Evolutionary conservation across 345 rosid genomes (phyloP).

Genomic region (Geranium rotundifolium): DNA sequence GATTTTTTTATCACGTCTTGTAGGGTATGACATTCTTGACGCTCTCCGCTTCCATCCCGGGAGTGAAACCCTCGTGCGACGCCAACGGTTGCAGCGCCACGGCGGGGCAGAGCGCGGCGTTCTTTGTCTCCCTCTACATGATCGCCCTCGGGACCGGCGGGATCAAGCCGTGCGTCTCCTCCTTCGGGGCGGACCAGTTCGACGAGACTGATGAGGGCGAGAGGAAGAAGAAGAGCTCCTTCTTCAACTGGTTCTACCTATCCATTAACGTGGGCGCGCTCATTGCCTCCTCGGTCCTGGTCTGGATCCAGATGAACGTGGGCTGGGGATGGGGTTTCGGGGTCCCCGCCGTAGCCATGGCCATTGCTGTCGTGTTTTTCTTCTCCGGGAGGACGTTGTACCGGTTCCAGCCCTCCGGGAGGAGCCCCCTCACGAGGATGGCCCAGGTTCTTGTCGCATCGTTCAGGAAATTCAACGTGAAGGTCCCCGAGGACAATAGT

Average conservation of each 20-base stretch:
- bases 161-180: conserved; percentile 93
- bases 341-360: conserved; percentile 76
- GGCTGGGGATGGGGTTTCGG: conserved; percentile 99
- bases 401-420: conserved; percentile 78
- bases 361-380: conserved; percentile 69
- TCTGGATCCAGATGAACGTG: no score
- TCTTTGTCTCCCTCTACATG: conserved; percentile 64
- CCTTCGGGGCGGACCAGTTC: conserved; percentile 94
- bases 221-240: conserved; percentile 52
- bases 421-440: conserved; percentile 83
- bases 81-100: conserved; percentile 45
- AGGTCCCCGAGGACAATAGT: conserved; percentile 61
- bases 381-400: conserved; percentile 63
- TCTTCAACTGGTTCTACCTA: conserved; percentile 40
- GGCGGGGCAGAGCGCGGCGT: conserved; percentile 32
- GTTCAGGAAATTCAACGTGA: conserved; percentile 43
- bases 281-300: no score
- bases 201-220: conserved; percentile 72
- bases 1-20: neutral
- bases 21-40: conserved; percentile 91
- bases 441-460: conserved; percentile 76
- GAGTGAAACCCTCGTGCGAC: conserved; percentile 54
- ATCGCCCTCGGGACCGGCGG: conserved; percentile 96
- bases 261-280: conserved; percentile 86
- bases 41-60: conserved; percentile 61